phyloP scores from a whole-genome alignment of 1,284 basidiomycete genomes.

The Rhodotorula sp. region DNA sequence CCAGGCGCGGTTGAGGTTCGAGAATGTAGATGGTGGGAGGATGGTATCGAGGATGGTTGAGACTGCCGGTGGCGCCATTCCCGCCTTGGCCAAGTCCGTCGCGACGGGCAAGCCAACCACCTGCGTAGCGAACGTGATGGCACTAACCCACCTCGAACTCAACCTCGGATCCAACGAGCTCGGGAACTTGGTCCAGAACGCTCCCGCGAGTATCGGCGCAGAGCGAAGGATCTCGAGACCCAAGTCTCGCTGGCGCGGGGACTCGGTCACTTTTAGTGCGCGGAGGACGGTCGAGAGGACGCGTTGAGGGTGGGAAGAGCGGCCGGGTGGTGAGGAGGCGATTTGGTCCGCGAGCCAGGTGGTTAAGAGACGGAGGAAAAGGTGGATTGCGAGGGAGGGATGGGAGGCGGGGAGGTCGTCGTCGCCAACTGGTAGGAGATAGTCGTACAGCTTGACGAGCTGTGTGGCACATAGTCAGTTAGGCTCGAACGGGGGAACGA shows the following conservation, averaged over 20 bases:
- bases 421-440: constrained; percentile 1
- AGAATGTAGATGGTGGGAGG: constrained; percentile 36
- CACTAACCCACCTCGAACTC: constrained; percentile 38
- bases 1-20: constrained; percentile 30
- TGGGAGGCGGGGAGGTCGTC: constrained; percentile 13
- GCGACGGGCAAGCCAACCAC: constrained; percentile 42
- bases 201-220: constrained; percentile 32
- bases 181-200: constrained; percentile 39
- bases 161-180: constrained; percentile 37
- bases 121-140: constrained; percentile 39
- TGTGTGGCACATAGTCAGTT: not conserved
- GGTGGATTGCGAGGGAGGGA: constrained; percentile 23
- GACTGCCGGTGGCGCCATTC: constrained; percentile 52
- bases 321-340: constrained; percentile 26
- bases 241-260: constrained; percentile 30
- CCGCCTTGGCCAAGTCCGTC: constrained; percentile 43
- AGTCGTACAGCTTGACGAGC: constrained; percentile 38
- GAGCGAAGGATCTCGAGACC: constrained; percentile 30
- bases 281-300: constrained; percentile 30
- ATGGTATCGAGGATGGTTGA: constrained; percentile 59
- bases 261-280: constrained; percentile 36
- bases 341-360: constrained; percentile 38
- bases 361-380: constrained; percentile 33
- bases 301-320: constrained; percentile 29
- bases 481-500: fast-evolving